Base-by-base conservation (phyloP, 768 basidiomycete species). In the Grammothele lineata region DNA sequence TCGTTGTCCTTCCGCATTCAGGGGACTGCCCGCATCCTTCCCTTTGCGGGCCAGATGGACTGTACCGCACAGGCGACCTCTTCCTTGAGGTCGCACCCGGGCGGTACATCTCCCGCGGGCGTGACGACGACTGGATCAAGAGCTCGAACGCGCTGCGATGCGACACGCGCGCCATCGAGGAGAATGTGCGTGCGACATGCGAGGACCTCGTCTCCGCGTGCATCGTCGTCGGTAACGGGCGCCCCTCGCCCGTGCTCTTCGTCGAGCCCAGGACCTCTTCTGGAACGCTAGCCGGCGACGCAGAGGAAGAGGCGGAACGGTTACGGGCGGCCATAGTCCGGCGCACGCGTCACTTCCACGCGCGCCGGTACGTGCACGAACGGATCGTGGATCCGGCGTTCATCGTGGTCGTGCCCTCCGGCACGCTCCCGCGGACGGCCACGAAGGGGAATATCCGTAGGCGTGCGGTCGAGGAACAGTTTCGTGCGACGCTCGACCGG, bases 111-210 rank as follows among this genome's bases (percentile, higher is more conserved):
- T 85, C 76, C 51, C 77, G 82, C 30, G 87, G 87, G 21, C 78
- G 87, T 34, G 79, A 87, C 50, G 87, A 90, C 56, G 87, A 90
- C 64, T 88, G 87, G 87, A 89, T 90, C 63, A 90, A 89, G 68
- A 82, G 81, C 32, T 83, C 86, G 59, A 85, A 78, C 60, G 82
- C 85, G 58, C 67, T 88, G 51, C 77, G 87, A 42, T 88, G 87
- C 57, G 87, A 90, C 58, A 87, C 87, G 40, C 81, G 78, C 74
- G 76, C 86, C 27, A 87, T 91, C 57, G 87, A 90, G 65, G 85
- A 91, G 51, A 85, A 87, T 55, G 73, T 81, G 17, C 79, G 83
- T 37, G 66, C 72, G 30, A 81, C 76, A 52, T 91, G 87, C 62
- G 75, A 68, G 2, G 68, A 74, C 34, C 68, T 88, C 48, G 78